Base-by-base conservation (phyloP, 768 basidiomycete species). In the Lactarius quietus region DNA sequence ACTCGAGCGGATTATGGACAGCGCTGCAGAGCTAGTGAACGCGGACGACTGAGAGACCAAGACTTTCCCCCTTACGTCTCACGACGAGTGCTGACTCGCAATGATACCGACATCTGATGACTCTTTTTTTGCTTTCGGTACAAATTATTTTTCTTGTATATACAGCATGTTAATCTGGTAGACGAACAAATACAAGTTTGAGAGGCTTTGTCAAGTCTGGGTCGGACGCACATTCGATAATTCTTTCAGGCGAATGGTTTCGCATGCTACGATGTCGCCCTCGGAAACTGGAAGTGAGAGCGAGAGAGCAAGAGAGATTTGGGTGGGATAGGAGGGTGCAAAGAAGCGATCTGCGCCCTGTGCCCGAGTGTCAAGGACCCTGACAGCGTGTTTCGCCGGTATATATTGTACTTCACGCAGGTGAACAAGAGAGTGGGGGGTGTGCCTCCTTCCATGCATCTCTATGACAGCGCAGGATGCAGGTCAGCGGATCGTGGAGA, bases 11-110 rank as follows among this genome's bases (percentile, higher is more conserved):
- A 84, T 96, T 59, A 81, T 85, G 61, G 79, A 77, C 63, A 80
- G 83, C 64, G 92, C 93, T 9, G 86, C 84, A 33, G 93, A 96
- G 72, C 76, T 97, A 64, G 93, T 88, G 60, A 76, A 81, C 65
- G 74, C 76, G 75, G 68, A 71, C 36, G 54, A 62, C 51, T 66
- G n/a, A 66, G 61, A 62, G 6, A 54, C 23, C 39, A 48, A 2
- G 41, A n/a, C 35, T 23, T 48, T 48, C 38, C 12, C 23, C 36
- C 28, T n/a, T 9, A 58, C 12, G 26, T 58, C 39, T 29, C 17
- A 54, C 33, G 35, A 54, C 33, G 35, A 43, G 31, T 31, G n/a
- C 55, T 31, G 14, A 39, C 39, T 52, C 3, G 26, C 15, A 28
- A 66, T 54, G 57, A 58, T 54, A 58, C 60, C 60, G 29, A 57